phyloP scores from a whole-genome alignment of 1,139 yeast genomes.

The Candida sp. region DNA sequence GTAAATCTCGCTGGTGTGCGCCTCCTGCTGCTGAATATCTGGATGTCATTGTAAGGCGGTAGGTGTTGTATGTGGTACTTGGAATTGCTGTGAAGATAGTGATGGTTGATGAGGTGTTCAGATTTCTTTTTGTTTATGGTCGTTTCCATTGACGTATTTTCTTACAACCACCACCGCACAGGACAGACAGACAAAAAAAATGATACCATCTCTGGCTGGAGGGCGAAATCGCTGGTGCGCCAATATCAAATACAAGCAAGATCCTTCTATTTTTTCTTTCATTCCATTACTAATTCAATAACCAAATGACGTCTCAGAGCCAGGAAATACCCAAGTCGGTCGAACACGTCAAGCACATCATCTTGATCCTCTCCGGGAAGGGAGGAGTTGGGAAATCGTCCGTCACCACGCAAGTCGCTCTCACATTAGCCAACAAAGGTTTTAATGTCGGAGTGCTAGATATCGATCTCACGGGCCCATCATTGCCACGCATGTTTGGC shows the following conservation, averaged over 20 bases:
- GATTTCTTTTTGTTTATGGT: background rate
- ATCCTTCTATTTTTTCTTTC: background rate
- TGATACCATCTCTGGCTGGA: no score
- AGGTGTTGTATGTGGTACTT: background rate
- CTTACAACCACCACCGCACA: background rate
- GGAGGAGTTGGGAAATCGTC: constrained; percentile 92
- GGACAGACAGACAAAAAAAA: background rate
- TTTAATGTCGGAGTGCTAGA: constrained; percentile 90
- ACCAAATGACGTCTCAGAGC: constrained; percentile 2
- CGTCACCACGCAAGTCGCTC: constrained; percentile 91
- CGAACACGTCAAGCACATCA: constrained; percentile 67
- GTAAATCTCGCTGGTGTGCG: constrained; percentile 49
- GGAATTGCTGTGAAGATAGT: background rate
- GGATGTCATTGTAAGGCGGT: constrained; percentile 25
- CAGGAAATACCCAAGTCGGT: constrained; percentile 57
- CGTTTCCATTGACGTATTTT: background rate
- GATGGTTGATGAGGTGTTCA: background rate
- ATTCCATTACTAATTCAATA: background rate
- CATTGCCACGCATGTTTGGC: constrained; percentile 96
- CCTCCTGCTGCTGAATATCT: constrained; percentile 40
- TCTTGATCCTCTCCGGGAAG: constrained; percentile 50
- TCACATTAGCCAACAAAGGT: constrained; percentile 72
- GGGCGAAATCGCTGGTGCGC: no score
- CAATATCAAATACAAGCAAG: background rate
- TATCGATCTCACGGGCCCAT: constrained; percentile 96